These are phyloP conservation scores for Pedinophyceae sp. DNA, from an alignment of 139 green algal species.

Conservation along the genomic window DNA sequence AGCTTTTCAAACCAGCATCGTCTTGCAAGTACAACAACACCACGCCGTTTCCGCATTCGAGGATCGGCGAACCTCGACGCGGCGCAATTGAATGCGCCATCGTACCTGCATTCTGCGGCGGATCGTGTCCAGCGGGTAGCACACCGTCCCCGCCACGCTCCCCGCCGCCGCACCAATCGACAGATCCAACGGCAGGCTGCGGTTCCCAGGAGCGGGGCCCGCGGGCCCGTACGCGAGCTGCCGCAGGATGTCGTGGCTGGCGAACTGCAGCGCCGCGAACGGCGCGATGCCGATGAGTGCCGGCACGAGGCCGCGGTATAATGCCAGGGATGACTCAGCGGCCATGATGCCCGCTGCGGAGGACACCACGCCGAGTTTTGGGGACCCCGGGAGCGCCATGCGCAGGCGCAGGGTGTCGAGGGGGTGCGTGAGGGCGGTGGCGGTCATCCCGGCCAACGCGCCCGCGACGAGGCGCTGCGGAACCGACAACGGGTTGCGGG, in stretches of 20 bases:
- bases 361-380: no score
- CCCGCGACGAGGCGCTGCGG: constrained; percentile 46
- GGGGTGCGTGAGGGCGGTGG: constrained; percentile 85
- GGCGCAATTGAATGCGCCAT: no score
- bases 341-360: no score
- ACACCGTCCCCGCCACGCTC: constrained; percentile 54
- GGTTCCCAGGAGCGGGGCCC: background rate
- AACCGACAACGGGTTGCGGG: constrained; percentile 37
- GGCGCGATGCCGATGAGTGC: constrained; percentile 86
- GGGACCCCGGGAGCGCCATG: constrained; percentile 77
- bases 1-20: no score
- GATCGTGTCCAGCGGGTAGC: constrained; percentile 85
- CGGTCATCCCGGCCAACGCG: constrained; percentile 84
- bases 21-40: no score
- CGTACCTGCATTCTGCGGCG: constrained; percentile 58
- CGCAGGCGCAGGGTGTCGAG: constrained; percentile 75
- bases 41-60: no score
- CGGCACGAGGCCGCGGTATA: constrained; percentile 82
- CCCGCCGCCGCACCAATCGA: constrained; percentile 47
- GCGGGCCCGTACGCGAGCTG: constrained; percentile 48
- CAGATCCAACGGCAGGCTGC: constrained; percentile 16
- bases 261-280: constrained; percentile 91
- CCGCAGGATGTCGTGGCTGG: constrained; percentile 77
- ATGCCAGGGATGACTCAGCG: no score
- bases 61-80: no score